Evolutionary conservation across 495 filamentous ascomycete genomes (phyloP).

Genomic region (Penicillium angulare): DNA sequence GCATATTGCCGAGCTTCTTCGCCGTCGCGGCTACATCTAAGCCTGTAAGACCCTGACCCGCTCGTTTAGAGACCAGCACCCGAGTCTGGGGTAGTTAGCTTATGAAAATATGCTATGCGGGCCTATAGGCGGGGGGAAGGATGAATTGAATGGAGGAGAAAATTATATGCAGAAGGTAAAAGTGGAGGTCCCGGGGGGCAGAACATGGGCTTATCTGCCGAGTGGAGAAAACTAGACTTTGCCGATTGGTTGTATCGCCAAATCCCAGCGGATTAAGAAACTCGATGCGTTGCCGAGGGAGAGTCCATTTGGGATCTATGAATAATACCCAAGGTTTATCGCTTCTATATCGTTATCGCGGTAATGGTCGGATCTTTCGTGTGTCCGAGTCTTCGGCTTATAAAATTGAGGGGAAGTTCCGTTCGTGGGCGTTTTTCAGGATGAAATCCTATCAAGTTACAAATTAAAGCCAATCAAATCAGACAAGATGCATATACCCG

Average conservation of each 20-base stretch:
- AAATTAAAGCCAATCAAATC: conserved; percentile 1
- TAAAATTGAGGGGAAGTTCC: background rate
- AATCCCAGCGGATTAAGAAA: background rate
- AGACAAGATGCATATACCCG: conserved; percentile 24
- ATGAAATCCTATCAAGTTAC: background rate
- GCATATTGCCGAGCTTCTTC: conserved; percentile 16
- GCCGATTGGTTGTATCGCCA: background rate
- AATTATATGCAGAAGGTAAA: conserved; percentile 3
- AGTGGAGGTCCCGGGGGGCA: conserved; percentile 13
- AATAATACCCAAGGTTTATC: background rate
- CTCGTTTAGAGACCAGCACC: background rate
- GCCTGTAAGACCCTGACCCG: conserved; percentile 1
- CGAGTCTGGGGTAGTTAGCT: conserved; percentile 6
- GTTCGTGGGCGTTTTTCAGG: background rate
- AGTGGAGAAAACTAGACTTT: conserved; percentile 9
- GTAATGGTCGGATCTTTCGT: too few species aligned
- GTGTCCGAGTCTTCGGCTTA: background rate
- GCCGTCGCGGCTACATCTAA: conserved; percentile 5
- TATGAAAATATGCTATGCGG: background rate
- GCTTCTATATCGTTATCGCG: too few species aligned
- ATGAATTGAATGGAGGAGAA: background rate
- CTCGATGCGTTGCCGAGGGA: conserved; percentile 8
- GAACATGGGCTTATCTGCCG: conserved; percentile 10
- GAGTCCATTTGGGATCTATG: background rate
- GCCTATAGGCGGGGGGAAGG: conserved; percentile 2